A percentile compares a stretch with the other conserved stretches of the same genome.
Conservation (phyloP, 345 rosid genomes). For the Populus nigra region DNA sequence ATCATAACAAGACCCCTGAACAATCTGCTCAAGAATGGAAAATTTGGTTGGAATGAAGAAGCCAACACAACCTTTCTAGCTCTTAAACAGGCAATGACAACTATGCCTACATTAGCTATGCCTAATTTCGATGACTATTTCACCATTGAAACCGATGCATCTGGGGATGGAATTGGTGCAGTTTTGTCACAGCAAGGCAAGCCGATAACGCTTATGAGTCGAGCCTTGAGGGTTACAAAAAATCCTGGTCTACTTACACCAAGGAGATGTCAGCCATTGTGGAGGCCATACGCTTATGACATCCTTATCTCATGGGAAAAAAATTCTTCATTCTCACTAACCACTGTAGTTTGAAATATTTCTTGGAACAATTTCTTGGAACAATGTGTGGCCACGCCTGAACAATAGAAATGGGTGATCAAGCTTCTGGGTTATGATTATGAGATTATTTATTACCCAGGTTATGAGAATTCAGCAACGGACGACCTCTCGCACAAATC, state of each 20-base stretch:
- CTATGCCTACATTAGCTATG: background rate
- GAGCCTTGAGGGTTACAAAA: background rate
- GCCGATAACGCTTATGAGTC: background rate
- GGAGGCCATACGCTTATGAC: background rate
- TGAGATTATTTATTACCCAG: no score
- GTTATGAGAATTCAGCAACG: rapidly evolving
- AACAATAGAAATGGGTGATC: background rate
- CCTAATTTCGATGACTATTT: background rate
- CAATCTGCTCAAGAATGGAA: background rate
- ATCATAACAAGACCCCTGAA: background rate
- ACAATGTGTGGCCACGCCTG: background rate
- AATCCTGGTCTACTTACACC: background rate
- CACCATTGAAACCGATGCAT: background rate
- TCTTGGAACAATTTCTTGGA: background rate
- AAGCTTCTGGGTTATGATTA: background rate
- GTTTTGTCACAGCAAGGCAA: background rate
- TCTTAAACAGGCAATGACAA: background rate
- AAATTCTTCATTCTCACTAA: background rate
- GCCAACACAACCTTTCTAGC: background rate
- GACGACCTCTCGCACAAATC: rapidly evolving
- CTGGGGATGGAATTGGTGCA: rapidly evolving
- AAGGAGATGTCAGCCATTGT: background rate
- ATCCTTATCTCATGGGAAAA: background rate
- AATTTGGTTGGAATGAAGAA: background rate
- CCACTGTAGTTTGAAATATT: no score